Conservation (phyloP, 1,284 basidiomycete genomes). For the Malassezia vespertilionis region DNA sequence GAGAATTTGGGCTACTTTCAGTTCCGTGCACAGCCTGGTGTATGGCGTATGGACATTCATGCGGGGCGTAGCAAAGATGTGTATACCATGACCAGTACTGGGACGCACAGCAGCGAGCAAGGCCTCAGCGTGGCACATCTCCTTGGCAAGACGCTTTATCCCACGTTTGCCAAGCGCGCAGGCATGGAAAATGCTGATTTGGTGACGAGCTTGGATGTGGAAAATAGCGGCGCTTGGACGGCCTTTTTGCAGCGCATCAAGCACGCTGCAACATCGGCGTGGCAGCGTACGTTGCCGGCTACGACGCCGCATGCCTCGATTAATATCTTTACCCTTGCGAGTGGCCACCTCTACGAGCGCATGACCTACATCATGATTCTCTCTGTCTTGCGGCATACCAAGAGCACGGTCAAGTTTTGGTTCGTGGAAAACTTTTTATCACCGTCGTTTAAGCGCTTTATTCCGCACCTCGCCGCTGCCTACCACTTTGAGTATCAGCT, state of each 20-base stretch:
- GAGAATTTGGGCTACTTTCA: constrained; percentile 93
- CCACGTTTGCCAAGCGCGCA: constrained; percentile 59
- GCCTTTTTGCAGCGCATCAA: constrained; percentile 14
- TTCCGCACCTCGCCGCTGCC: constrained; percentile 75
- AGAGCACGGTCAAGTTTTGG: constrained; percentile 94
- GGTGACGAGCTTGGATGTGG: constrained; percentile 52
- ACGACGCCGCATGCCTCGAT: constrained; percentile 55
- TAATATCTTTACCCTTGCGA: constrained; percentile 97
- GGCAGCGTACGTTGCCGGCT: no score
- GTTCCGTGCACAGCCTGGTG: constrained; percentile 81
- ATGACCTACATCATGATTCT: constrained; percentile 98
- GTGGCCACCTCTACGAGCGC: constrained; percentile 87
- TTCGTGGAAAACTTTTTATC: constrained; percentile 99
- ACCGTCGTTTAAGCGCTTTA: constrained; percentile 90
- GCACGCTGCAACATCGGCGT: no score
- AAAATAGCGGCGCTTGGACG: constrained; percentile 21
- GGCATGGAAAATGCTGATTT: constrained; percentile 77
- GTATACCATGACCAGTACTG: constrained; percentile 67
- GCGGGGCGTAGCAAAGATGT: constrained; percentile 69
- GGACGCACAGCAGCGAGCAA: constrained; percentile 49
- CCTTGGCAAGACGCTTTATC: constrained; percentile 76
- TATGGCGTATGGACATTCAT: constrained; percentile 70
- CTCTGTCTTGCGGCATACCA: constrained; percentile 83
- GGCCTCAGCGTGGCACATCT: constrained; percentile 59
- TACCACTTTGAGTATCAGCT: constrained; percentile 93